A percentile compares a stretch with the other conserved stretches of the same genome.
These are phyloP conservation scores for Fusarium subtropicale DNA, from an alignment of 2,329 filamentous ascomycete species.

Conservation along the genomic window DNA sequence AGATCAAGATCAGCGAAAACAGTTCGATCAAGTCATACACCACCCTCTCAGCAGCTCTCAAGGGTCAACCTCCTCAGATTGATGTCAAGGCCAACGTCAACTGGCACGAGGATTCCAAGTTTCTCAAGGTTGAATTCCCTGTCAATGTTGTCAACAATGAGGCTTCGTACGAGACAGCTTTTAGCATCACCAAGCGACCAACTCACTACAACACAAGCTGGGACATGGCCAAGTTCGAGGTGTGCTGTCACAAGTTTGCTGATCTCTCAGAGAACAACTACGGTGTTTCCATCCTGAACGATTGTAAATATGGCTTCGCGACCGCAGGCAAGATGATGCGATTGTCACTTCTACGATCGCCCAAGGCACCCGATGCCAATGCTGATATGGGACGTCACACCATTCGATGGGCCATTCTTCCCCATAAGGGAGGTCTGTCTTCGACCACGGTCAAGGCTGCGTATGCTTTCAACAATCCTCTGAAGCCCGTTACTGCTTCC, in stretches of 20 bases:
- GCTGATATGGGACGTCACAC: conserved; percentile 92
- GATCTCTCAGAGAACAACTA: conserved; percentile 90
- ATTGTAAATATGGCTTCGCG: conserved; percentile 96
- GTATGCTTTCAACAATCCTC: conserved; percentile 89
- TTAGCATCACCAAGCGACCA: conserved; percentile 85
- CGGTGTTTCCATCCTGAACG: conserved; percentile 92
- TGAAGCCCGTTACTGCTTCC: conserved; percentile 57
- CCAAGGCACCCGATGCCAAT: conserved; percentile 92
- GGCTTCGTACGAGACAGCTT: conserved; percentile 95
- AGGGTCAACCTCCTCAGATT: conserved; percentile 71
- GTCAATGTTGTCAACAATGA: conserved; percentile 91
- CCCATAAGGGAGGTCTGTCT: conserved; percentile 79
- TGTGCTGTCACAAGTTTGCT: conserved; percentile 94
- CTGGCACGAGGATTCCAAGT: conserved; percentile 97
- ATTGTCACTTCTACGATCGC: conserved; percentile 83
- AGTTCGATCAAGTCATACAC: conserved; percentile 91
- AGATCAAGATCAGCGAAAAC: conserved; percentile 86
- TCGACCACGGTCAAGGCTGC: conserved; percentile 82
- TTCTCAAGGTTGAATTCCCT: conserved; percentile 98
- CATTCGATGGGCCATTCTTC: conserved; percentile 91
- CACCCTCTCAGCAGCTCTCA: conserved; percentile 76
- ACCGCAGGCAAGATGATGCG: conserved; percentile 91
- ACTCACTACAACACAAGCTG: conserved; percentile 98
- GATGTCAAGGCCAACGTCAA: conserved; percentile 89
- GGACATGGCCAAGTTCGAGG: conserved; percentile 99